Conservation (phyloP, 1,139 yeast genomes). For the Zygoascus sp. region DNA sequence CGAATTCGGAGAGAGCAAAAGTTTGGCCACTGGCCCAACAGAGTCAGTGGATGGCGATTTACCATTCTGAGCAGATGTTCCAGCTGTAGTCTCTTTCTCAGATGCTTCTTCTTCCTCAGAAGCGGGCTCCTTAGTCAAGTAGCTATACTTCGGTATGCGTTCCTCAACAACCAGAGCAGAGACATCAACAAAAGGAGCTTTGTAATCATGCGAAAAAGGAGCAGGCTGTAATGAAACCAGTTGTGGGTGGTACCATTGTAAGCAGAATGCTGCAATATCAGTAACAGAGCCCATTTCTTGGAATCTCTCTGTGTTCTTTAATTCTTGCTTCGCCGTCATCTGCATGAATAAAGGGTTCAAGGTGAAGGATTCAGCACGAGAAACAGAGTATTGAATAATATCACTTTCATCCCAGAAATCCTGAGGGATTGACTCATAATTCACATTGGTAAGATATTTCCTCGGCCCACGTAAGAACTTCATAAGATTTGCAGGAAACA, state of each 20-base stretch:
- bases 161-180: too few species aligned
- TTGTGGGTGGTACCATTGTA: slow-evolving; percentile 8
- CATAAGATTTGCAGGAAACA: slow-evolving; percentile 53
- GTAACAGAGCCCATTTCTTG: slow-evolving; percentile 28
- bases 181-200: background rate
- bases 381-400: slow-evolving; percentile 31
- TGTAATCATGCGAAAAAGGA: background rate
- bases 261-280: slow-evolving; percentile 37
- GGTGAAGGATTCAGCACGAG: slow-evolving; percentile 35
- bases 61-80: background rate
- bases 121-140: background rate
- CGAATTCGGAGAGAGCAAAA: background rate
- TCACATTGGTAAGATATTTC: slow-evolving; percentile 28
- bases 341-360: slow-evolving; percentile 49
- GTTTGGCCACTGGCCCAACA: background rate
- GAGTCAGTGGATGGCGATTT: background rate
- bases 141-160: background rate
- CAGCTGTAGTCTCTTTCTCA: background rate
- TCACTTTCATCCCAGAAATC: slow-evolving; percentile 36
- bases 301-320: slow-evolving; percentile 4
- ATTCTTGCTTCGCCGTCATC: slow-evolving; percentile 40
- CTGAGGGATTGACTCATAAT: slow-evolving; percentile 21
- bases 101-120: background rate
- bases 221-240: background rate
- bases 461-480: slow-evolving; percentile 45